phyloP scores from a whole-genome alignment of 805 yeast genomes.

The Starmerella potacharoeniae region DNA sequence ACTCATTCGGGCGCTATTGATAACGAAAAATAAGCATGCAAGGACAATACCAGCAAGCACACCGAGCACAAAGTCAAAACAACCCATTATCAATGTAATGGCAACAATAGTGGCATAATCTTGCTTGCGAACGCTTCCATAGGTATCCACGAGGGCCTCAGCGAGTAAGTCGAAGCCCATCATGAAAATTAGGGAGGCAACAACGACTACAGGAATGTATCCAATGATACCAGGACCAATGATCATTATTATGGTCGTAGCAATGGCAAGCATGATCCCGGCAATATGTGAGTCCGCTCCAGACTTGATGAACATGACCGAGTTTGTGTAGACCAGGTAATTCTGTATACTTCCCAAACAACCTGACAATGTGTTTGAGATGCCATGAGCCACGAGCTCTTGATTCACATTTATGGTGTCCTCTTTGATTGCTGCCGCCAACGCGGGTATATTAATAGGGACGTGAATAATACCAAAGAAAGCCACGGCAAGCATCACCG shows the following conservation, averaged over 20 bases:
- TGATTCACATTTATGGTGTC: constrained; percentile 75
- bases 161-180: constrained; percentile 81
- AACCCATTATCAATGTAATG: constrained; percentile 91
- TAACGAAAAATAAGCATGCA: constrained; percentile 92
- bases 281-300: constrained; percentile 88
- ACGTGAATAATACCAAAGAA: constrained; percentile 94
- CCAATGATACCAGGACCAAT: constrained; percentile 91
- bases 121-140: constrained; percentile 57
- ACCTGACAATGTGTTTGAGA: constrained; percentile 79
- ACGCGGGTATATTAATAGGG: constrained; percentile 94
- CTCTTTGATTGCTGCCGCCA: constrained; percentile 81
- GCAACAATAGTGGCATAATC: constrained; percentile 77
- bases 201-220: constrained; percentile 89
- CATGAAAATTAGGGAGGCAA: constrained; percentile 80
- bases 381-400: constrained; percentile 90
- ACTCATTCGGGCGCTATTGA: constrained; percentile 75
- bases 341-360: constrained; percentile 80
- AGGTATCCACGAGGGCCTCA: constrained; percentile 78
- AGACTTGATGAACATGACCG: constrained; percentile 80
- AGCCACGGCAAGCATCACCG: constrained; percentile 90
- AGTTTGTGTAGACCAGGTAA: constrained; percentile 88
- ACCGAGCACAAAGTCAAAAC: constrained; percentile 89
- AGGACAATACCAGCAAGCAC: constrained; percentile 79
- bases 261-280: constrained; percentile 77
- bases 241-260: constrained; percentile 70